Conservation (phyloP, 116 monocot genomes). For the Papilionanthe hybrid region DNA sequence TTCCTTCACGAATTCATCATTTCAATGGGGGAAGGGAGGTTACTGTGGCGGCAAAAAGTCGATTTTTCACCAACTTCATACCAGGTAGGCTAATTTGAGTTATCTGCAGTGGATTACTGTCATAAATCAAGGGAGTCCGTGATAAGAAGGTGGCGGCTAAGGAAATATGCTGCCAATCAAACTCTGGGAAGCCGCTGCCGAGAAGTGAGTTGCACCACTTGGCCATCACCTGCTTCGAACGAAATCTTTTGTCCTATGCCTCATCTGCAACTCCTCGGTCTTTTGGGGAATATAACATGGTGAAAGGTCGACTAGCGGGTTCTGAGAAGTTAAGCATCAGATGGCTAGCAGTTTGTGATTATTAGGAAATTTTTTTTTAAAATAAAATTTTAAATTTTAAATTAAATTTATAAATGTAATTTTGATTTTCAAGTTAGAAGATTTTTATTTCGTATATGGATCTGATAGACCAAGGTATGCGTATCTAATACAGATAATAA, state of each 20-base stretch:
- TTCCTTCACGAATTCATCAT: too few species aligned
- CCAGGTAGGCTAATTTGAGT: background rate
- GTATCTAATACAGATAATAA: too few species aligned
- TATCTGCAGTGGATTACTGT: background rate
- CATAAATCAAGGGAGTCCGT: constrained; percentile 14
- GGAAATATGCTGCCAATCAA: constrained; percentile 64
- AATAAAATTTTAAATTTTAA: too few species aligned
- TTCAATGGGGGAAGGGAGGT: too few species aligned
- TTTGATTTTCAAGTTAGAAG: too few species aligned
- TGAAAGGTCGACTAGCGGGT: constrained; percentile 23
- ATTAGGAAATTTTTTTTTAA: too few species aligned
- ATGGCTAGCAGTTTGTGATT: background rate
- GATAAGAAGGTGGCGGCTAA: constrained; percentile 77
- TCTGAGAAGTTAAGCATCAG: constrained; percentile 24
- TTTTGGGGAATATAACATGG: constrained; percentile 15
- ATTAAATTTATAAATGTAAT: too few species aligned
- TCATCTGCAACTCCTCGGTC: background rate
- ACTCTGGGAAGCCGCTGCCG: constrained; percentile 22
- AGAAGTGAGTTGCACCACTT: background rate
- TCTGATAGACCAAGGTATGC: too few species aligned
- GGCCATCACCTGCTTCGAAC: background rate
- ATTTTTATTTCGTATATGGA: too few species aligned
- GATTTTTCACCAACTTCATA: background rate
- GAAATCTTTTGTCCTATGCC: background rate
- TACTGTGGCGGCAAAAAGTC: constrained; percentile 25